phyloP scores from a whole-genome alignment of 441 rosid species.

The Kokia cookei region DNA sequence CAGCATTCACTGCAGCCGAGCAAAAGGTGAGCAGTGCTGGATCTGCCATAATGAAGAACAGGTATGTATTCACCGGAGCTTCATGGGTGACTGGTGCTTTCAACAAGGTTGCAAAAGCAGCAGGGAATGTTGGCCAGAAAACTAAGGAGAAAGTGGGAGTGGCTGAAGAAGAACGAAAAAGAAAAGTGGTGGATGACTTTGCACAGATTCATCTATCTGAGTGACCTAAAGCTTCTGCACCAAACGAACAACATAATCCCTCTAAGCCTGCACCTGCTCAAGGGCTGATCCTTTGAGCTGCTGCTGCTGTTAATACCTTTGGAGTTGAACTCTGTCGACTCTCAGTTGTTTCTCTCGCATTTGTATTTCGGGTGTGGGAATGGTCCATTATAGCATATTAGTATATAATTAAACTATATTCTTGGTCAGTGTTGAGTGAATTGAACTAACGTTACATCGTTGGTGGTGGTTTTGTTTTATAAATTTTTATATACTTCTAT shows the following conservation, averaged over 20 bases:
- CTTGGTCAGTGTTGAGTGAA: not conserved
- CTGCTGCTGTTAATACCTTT: not conserved
- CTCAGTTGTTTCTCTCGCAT: not conserved
- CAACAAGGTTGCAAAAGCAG: constrained; percentile 80
- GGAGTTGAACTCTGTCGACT: not conserved
- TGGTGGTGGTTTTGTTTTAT: not conserved
- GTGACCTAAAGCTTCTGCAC: constrained; percentile 36
- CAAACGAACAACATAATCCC: constrained; percentile 30
- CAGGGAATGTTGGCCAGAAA: constrained; percentile 91
- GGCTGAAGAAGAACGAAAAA: constrained; percentile 67
- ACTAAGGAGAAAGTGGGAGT: constrained; percentile 77
- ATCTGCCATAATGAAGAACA: constrained; percentile 61
- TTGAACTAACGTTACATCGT: not conserved
- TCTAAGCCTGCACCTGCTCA: constrained; percentile 46
- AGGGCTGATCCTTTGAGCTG: constrained; percentile 51
- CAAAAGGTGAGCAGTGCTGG: constrained; percentile 61
- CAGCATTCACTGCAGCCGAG: constrained; percentile 67
- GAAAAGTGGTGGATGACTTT: constrained; percentile 62
- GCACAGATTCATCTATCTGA: constrained; percentile 70
- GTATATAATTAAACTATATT: not conserved
- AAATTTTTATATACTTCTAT: not conserved
- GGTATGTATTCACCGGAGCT: constrained; percentile 57
- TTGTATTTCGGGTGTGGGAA: not conserved
- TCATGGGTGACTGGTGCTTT: constrained; percentile 85
- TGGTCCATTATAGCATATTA: not conserved